A percentile compares a stretch with the other conserved stretches of the same genome.
Evolutionary conservation across 169 alveolate species (phyloP).

Genomic region (Plasmodium knowlesi): DNA sequence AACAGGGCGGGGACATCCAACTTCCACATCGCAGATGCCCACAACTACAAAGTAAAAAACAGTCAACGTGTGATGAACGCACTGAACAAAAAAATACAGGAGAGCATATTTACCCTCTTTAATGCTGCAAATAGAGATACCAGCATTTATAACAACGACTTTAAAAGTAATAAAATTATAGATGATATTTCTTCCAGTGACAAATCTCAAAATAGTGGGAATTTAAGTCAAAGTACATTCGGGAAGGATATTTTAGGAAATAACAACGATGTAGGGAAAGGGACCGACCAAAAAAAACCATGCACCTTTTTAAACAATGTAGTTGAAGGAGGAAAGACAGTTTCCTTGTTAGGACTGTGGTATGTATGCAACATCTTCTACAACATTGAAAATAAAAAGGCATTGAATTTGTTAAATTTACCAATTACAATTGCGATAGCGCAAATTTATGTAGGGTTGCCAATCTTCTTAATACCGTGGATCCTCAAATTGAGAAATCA

Average conservation of each 20-base stretch:
- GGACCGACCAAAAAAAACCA: not conserved
- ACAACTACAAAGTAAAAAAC: constrained; percentile 1
- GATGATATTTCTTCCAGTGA: constrained; percentile 44
- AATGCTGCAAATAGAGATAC: constrained; percentile 23
- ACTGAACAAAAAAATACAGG: constrained; percentile 3
- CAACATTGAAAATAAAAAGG: constrained; percentile 83
- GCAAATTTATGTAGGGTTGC: constrained; percentile 85
- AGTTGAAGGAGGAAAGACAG: constrained; percentile 65
- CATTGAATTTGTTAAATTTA: constrained; percentile 80
- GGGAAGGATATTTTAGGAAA: not conserved
- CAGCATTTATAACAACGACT: not conserved
- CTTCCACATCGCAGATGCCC: constrained; percentile 10
- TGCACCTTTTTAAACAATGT: constrained; percentile 34
- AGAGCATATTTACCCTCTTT: constrained; percentile 14
- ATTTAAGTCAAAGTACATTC: not conserved
- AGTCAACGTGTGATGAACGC: constrained; percentile 1
- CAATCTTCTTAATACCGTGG: constrained; percentile 83
- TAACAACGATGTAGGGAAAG: not conserved
- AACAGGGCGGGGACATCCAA: not conserved
- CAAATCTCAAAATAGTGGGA: not conserved
- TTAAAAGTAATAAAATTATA: constrained; percentile 12
- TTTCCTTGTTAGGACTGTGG: constrained; percentile 75
- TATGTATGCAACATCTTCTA: constrained; percentile 82
- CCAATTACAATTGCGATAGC: constrained; percentile 82
- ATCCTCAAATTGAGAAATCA: constrained; percentile 37